Conservation (phyloP, 2,329 filamentous ascomycete species). For the Pyricularia sp. region DNA sequence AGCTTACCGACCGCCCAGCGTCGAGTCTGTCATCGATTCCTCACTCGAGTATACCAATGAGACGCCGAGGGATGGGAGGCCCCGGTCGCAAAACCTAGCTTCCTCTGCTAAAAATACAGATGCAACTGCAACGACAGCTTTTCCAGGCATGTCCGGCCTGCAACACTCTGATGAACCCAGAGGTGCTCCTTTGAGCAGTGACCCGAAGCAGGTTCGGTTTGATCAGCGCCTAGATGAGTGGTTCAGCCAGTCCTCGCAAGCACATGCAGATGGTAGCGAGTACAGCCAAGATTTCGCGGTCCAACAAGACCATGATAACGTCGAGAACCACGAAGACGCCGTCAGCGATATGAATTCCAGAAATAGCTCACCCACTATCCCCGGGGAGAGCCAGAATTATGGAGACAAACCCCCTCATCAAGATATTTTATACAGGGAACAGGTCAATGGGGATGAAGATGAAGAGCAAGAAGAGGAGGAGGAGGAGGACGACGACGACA, state of each 20-base stretch:
- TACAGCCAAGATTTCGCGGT: neutral
- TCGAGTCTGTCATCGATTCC: constrained; percentile 6
- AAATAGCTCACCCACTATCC: neutral
- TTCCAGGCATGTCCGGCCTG: neutral
- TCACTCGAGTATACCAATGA: neutral
- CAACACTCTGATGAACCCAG: neutral
- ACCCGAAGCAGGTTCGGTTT: constrained; percentile 2
- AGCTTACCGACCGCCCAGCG: constrained; percentile 2
- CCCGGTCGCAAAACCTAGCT: too few species aligned
- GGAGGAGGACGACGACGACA: neutral
- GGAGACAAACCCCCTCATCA: neutral
- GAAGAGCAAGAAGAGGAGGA: too few species aligned
- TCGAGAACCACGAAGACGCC: neutral
- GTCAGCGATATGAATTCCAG: neutral
- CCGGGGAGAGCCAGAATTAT: neutral
- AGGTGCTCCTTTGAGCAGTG: constrained; percentile 2
- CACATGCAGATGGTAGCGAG: neutral
- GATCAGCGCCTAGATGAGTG: neutral
- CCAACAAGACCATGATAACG: neutral
- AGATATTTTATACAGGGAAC: neutral
- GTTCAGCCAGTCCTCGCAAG: constrained; percentile 3
- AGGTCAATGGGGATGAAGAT: neutral
- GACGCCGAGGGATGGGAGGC: neutral
- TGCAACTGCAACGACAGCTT: neutral
- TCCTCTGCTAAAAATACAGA: neutral